A percentile compares a stretch with the other conserved stretches of the same genome.
These are phyloP conservation scores for Aspergillus hancockii DNA, from an alignment of 495 filamentous ascomycete species.

Conservation along the genomic window DNA sequence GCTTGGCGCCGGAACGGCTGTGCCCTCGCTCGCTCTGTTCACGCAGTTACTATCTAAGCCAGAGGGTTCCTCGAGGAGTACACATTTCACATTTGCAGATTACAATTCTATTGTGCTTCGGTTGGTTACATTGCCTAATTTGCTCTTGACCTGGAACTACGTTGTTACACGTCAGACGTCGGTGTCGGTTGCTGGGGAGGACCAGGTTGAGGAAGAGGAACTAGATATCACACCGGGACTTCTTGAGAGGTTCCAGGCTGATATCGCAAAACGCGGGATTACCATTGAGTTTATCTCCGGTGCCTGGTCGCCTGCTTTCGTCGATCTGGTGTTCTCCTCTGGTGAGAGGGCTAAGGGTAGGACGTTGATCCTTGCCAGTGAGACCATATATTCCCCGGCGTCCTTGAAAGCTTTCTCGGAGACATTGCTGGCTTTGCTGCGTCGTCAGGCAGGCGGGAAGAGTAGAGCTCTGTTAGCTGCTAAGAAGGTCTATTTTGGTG, in stretches of 20 bases:
- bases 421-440: conserved; percentile 65
- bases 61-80: conserved; percentile 25
- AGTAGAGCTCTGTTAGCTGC: conserved; percentile 79
- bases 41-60: conserved; percentile 59
- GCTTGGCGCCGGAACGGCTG: conserved; percentile 88
- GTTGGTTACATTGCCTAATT: conserved; percentile 85
- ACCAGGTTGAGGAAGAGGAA: conserved; percentile 51
- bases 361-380: conserved; percentile 75
- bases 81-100: conserved; percentile 77
- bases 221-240: conserved; percentile 72
- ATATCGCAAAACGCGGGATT: conserved; percentile 58
- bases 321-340: conserved; percentile 51
- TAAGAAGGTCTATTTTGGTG: conserved; percentile 94
- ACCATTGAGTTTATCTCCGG: conserved; percentile 77
- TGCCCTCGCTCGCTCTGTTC: conserved; percentile 79
- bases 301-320: conserved; percentile 73
- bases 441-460: conserved; percentile 33
- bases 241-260: conserved; percentile 57
- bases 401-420: conserved; percentile 73
- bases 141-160: conserved; percentile 75
- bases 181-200: not conserved
- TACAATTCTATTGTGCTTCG: conserved; percentile 86
- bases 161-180: conserved; percentile 23
- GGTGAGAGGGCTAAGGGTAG: conserved; percentile 9
- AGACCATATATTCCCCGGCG: conserved; percentile 91